Percentiles rank a stretch among this genome's conserved stretches.
These are phyloP conservation scores for Hyaloscypha hepaticicola DNA, from an alignment of 495 filamentous ascomycete species.

Conservation along the genomic window DNA sequence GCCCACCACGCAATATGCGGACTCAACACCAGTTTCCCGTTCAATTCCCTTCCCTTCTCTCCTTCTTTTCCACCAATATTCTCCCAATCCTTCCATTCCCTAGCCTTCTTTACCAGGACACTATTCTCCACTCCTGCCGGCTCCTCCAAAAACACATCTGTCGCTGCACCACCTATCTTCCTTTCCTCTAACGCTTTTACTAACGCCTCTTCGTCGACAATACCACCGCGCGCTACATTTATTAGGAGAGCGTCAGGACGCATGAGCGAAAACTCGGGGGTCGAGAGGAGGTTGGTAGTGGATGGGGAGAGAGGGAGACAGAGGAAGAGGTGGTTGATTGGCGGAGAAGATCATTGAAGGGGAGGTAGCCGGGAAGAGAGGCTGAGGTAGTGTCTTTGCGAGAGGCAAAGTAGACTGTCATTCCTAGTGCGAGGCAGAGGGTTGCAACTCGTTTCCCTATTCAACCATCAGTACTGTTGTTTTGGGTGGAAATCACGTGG, in stretches of 20 bases:
- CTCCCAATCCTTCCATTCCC: conserved; percentile 7
- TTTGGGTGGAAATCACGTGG: neutral
- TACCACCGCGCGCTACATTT: conserved; percentile 57
- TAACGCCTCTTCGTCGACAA: conserved; percentile 54
- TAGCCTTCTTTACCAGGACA: conserved; percentile 19
- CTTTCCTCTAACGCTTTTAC: conserved; percentile 45
- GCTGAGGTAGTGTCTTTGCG: conserved; percentile 40
- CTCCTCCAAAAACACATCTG: conserved; percentile 55
- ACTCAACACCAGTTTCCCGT: conserved; percentile 25
- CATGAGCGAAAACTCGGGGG: conserved; percentile 50
- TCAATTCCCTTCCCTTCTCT: conserved; percentile 1
- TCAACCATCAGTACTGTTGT: too few relatives aligned
- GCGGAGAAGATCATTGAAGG: conserved; percentile 47
- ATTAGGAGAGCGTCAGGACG: conserved; percentile 46
- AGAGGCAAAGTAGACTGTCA: conserved; percentile 52
- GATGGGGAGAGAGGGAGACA: conserved; percentile 43
- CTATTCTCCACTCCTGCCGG: conserved; percentile 39
- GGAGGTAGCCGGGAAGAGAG: conserved; percentile 27
- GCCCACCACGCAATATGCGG: conserved; percentile 33
- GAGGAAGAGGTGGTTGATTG: conserved; percentile 50
- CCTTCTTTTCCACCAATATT: neutral
- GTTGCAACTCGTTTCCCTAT: conserved; percentile 35
- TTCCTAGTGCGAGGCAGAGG: conserved; percentile 41
- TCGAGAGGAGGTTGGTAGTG: conserved; percentile 47
- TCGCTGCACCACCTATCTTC: conserved; percentile 50